Evolutionary conservation across 345 rosid species (phyloP), one percentile per base, ranked within the genome.

Genomic region (Syzygium grande): DNA sequence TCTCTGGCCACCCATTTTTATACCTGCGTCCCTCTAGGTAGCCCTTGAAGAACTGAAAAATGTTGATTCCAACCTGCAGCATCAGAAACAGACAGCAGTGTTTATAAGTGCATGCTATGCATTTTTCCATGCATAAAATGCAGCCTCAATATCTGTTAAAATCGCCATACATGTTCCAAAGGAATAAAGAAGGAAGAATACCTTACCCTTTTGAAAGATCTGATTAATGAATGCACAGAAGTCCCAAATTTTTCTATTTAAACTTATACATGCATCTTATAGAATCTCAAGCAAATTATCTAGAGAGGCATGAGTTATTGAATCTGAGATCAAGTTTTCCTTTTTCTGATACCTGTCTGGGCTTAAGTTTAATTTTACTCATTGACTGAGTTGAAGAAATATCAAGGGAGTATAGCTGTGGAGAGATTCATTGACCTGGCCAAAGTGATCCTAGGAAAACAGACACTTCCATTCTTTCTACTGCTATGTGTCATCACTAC

Each of bases 31-130:
- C 95, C 86, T 92, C 90, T 87, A 90, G 54, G 90, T 93, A 94
- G 56, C 95, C 95, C 87, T 88, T 89, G 90, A 94, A 94, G 91
- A 94, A 94, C 88, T 89, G 90, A 65, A 85, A 86, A 52, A 91
- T 92, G 89, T 89, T 93, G 63, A 94, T 89, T 85, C 93, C 93
- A 46, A 93, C 94, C 96, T 94, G 92, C 77, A 87, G 61, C 38
- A 46, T n/a, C n/a, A 27, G 23, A 68, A 29, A 84, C 34, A 30
- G 38, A 63, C 30, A 46, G 41, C 51, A 49, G 27, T 38, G 83
- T 73, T 73, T 19, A 25, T 73, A 19, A 73, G 23, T 11, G 83
- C 49, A 73, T 34, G 49, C 83, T 73, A 73, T 73, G 83, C 83
- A 73, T 73, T 19, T 38, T 34, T 73, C 83, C 83, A 38, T 73